These are phyloP conservation scores for Microbotryum silenes-acaulis DNA, from an alignment of 1,284 basidiomycete species.

Conservation along the genomic window DNA sequence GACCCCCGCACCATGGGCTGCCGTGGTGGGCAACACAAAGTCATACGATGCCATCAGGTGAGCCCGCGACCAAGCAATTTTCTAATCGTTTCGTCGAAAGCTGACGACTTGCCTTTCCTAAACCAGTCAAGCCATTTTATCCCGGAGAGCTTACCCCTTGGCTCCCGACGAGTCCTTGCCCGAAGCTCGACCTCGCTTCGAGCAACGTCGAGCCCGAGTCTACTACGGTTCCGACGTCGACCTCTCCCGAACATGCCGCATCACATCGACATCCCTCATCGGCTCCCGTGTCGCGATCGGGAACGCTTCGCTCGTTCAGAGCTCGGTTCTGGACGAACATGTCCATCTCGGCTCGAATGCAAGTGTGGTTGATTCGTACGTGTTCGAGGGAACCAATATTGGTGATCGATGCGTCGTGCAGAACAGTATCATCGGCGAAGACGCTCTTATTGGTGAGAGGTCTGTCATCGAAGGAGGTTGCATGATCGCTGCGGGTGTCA, in stretches of 20 bases:
- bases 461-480: conserved; percentile 50
- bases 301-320: conserved; percentile 55
- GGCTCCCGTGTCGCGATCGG: conserved; percentile 60
- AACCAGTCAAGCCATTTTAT: conserved; percentile 78
- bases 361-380: conserved; percentile 63
- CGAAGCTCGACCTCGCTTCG: conserved; percentile 56
- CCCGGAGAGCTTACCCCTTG: conserved; percentile 87
- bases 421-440: conserved; percentile 54
- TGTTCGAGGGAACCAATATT: conserved; percentile 70
- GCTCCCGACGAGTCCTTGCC: conserved; percentile 90
- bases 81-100: not conserved
- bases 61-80: conserved; percentile 1
- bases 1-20: conserved; percentile 17
- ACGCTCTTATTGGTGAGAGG: conserved; percentile 48
- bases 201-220: conserved; percentile 72
- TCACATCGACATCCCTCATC: conserved; percentile 74
- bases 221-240: conserved; percentile 61
- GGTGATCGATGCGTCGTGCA: conserved; percentile 68
- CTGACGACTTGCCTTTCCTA: not conserved
- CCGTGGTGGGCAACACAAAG: conserved; percentile 50
- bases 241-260: conserved; percentile 59
- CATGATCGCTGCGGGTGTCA: conserved; percentile 38
- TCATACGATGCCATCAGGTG: conserved; percentile 82
- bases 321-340: conserved; percentile 66
- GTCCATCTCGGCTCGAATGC: conserved; percentile 61